Percentiles rank a stretch among this genome's conserved stretches.
Evolutionary conservation across 306 rosid species (phyloP).

Genomic region (Lagenaria siceraria): DNA sequence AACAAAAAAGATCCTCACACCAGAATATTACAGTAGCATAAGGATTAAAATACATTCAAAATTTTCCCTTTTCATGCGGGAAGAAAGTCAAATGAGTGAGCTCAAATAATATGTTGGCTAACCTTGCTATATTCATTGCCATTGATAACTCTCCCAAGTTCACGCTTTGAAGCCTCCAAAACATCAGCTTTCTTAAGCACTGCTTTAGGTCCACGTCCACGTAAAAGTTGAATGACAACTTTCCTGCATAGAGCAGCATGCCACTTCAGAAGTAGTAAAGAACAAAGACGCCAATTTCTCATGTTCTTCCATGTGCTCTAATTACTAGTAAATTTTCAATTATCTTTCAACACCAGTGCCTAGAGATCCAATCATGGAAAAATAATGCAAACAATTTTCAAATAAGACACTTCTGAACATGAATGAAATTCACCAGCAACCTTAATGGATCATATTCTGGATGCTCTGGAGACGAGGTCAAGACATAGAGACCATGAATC

Average conservation of each 20-base stretch:
- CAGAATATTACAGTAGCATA: neutral
- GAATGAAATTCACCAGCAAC: constrained; percentile 18
- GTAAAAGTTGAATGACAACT: constrained; percentile 64
- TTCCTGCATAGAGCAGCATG: constrained; percentile 40
- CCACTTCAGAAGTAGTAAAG: neutral
- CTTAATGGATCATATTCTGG: constrained; percentile 61
- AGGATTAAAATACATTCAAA: neutral
- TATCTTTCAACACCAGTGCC: neutral
- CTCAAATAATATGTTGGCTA: constrained; percentile 5
- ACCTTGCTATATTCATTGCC: constrained; percentile 70
- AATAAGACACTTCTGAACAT: neutral
- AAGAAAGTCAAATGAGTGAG: neutral
- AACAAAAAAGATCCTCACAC: neutral
- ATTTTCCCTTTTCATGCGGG: neutral
- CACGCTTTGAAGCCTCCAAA: constrained; percentile 43
- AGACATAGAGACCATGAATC: constrained; percentile 56
- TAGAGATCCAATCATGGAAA: neutral
- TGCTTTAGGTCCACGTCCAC: constrained; percentile 41
- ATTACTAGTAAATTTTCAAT: neutral
- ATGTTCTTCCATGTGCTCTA: neutral
- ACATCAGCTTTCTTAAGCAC: constrained; percentile 66
- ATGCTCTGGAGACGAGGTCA: constrained; percentile 48
- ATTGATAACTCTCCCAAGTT: constrained; percentile 46
- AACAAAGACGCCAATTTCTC: neutral
- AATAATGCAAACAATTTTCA: neutral